phyloP scores from a whole-genome alignment of 169 alveolate species.

The Amoebophrya sp. region DNA sequence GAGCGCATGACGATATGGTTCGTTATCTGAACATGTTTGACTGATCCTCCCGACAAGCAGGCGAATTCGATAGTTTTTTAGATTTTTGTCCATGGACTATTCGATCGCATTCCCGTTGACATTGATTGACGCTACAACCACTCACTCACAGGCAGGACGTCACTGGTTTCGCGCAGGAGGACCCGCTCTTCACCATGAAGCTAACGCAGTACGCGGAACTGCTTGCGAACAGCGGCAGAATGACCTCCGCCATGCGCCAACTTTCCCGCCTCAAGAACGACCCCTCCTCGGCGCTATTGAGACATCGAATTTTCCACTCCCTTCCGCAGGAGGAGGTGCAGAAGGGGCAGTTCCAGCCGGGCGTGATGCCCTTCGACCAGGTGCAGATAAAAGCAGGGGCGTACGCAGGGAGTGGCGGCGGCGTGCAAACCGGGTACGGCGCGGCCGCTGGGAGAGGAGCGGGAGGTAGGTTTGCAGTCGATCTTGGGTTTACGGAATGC shows the following conservation, averaged over 20 bases:
- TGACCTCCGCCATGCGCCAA: background rate
- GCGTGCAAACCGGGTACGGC: too few relatives aligned
- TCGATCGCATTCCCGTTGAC: background rate
- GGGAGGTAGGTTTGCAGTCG: background rate
- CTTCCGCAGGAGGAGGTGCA: background rate
- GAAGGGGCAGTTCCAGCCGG: background rate
- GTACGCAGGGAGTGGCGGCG: background rate
- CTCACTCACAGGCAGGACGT: background rate
- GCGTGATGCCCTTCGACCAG: background rate
- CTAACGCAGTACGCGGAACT: background rate
- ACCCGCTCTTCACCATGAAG: background rate
- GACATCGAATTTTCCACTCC: background rate
- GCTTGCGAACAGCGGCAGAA: background rate
- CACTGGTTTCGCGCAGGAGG: background rate
- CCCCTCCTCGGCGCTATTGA: background rate
- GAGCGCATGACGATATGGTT: background rate
- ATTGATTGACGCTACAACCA: background rate
- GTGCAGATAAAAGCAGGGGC: background rate
- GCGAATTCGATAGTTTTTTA: background rate
- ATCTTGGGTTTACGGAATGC: too few relatives aligned
- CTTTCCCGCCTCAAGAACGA: background rate
- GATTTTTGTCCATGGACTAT: background rate
- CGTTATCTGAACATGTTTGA: background rate
- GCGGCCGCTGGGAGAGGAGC: background rate
- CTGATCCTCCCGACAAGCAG: background rate